These are phyloP conservation scores for Gypsophila paniculata DNA, from an alignment of 179 eudicot species.

Conservation along the genomic window DNA sequence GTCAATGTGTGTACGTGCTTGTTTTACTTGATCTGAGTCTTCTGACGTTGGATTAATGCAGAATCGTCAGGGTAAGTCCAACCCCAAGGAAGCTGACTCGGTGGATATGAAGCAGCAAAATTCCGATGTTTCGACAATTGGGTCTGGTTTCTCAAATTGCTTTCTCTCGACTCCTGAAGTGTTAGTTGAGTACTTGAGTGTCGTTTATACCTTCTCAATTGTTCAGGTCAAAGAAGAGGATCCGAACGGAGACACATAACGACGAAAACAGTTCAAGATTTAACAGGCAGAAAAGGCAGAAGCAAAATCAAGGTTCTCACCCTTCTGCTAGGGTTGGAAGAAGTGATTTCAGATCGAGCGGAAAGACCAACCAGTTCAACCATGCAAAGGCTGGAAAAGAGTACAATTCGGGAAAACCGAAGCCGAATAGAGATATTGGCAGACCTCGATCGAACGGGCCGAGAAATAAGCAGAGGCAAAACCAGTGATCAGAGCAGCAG, in stretches of 20 bases:
- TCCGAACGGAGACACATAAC: slow-evolving; percentile 28
- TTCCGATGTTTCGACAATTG: slow-evolving; percentile 29
- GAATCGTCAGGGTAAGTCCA: slow-evolving; percentile 71
- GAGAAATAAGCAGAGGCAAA: slow-evolving; percentile 5
- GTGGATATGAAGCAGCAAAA: slow-evolving; percentile 25
- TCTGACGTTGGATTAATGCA: slow-evolving; percentile 26
- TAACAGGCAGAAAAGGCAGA: slow-evolving; percentile 40
- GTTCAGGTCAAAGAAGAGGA: slow-evolving; percentile 49
- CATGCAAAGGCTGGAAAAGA: slow-evolving; percentile 9
- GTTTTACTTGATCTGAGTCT: neutral
- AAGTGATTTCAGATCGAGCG: slow-evolving; percentile 12
- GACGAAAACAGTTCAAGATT: slow-evolving; percentile 32
- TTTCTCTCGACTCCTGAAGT: neutral
- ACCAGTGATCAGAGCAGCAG: slow-evolving; percentile 1
- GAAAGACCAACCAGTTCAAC: slow-evolving; percentile 17
- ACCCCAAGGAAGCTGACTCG: slow-evolving; percentile 39
- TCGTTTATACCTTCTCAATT: slow-evolving; percentile 3
- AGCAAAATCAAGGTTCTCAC: slow-evolving; percentile 22
- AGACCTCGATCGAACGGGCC: slow-evolving; percentile 9
- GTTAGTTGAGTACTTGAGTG: neutral
- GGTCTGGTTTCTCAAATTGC: slow-evolving; percentile 37
- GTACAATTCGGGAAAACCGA: slow-evolving; percentile 19
- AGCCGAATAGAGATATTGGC: slow-evolving; percentile 17
- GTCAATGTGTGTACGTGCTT: neutral
- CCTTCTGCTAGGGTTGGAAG: slow-evolving; percentile 22